Conservation (phyloP, 106 monocot species). For the Dendrobium catenatum region DNA sequence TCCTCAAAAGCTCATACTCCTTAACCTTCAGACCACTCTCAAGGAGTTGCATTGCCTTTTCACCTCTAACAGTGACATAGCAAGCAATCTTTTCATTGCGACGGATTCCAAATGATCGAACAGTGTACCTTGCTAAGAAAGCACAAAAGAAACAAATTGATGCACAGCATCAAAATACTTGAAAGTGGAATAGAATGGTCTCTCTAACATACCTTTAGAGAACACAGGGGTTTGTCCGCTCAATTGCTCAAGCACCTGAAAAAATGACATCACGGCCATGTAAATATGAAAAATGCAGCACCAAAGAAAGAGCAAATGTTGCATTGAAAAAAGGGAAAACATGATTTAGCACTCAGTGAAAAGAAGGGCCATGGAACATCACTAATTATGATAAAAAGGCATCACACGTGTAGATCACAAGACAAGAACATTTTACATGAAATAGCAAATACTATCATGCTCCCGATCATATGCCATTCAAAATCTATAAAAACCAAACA, state of each 20-base stretch:
- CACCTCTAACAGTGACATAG: slow-evolving; percentile 67
- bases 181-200: not conserved
- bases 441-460: too few species aligned
- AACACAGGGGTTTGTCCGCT: slow-evolving; percentile 68
- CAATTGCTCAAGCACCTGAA: slow-evolving; percentile 56
- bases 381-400: not conserved
- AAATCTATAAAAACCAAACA: too few species aligned
- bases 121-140: slow-evolving; percentile 56
- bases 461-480: too few species aligned
- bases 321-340: not conserved
- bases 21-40: slow-evolving; percentile 78
- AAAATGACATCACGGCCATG: not conserved
- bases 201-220: slow-evolving; percentile 37
- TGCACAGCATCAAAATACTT: not conserved
- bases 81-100: slow-evolving; percentile 81
- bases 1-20: slow-evolving; percentile 64
- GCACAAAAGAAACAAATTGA: not conserved
- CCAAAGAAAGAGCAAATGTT: not conserved
- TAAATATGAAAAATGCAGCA: not conserved
- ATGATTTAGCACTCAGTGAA: not conserved
- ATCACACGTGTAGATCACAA: not conserved
- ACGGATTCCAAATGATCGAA: slow-evolving; percentile 64
- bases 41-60: slow-evolving; percentile 75
- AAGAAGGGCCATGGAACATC: not conserved
- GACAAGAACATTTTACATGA: not conserved